A percentile compares a stretch with the other conserved stretches of the same genome.
phyloP scores from a whole-genome alignment of 2,329 filamentous ascomycete genomes.

The Penicillium fuscoglaucum region DNA sequence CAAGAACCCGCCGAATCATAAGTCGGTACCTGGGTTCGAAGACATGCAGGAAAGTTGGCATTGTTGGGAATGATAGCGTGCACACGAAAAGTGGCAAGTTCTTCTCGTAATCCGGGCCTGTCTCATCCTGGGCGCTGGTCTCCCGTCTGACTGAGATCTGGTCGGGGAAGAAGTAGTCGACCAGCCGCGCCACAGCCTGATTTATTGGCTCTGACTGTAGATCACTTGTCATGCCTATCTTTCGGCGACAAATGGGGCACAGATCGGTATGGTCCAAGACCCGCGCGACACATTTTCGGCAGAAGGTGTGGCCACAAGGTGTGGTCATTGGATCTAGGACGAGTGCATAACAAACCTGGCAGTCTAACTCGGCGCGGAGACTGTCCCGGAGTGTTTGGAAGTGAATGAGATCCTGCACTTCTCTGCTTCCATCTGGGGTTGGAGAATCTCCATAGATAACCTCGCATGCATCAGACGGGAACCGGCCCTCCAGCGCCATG shows the following conservation, averaged over 20 bases:
- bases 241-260: conserved; percentile 77
- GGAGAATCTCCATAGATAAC: conserved; percentile 48
- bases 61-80: conserved; percentile 75
- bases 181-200: conserved; percentile 60
- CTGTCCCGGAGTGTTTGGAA: conserved; percentile 62
- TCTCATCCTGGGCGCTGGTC: conserved; percentile 59
- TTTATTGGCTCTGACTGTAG: conserved; percentile 59
- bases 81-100: conserved; percentile 77
- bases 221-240: conserved; percentile 56
- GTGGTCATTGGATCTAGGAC: conserved; percentile 83
- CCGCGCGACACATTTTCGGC: conserved; percentile 73
- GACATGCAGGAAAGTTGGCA: conserved; percentile 85
- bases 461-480: conserved; percentile 57
- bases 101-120: conserved; percentile 55
- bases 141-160: conserved; percentile 59
- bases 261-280: conserved; percentile 74
- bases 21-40: conserved; percentile 88
- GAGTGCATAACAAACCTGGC: conserved; percentile 81
- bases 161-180: conserved; percentile 69
- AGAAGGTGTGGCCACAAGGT: conserved; percentile 86
- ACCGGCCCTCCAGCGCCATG: conserved; percentile 62
- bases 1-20: conserved; percentile 80
- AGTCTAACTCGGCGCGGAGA: conserved; percentile 73
- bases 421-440: conserved; percentile 24
- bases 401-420: conserved; percentile 4